Base-by-base conservation (phyloP, 306 rosid species). In the Cicer bijugum region DNA sequence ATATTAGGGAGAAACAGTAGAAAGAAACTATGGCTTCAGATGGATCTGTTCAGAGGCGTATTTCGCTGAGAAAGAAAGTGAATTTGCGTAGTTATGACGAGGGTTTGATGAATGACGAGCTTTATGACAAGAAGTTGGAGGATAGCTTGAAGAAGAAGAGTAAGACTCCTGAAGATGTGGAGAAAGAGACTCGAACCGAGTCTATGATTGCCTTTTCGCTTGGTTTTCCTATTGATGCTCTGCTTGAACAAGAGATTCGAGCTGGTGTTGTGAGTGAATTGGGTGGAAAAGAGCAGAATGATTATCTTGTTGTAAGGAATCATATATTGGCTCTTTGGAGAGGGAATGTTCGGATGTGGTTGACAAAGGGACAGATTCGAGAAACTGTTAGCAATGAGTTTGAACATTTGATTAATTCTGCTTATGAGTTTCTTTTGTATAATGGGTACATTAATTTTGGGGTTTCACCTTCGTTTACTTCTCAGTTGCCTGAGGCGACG, bases 201-300 rank as follows among this genome's bases (percentile, higher is more conserved):
- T 92, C 99, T 8, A 91, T 94, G 99, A 94, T 91, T 67, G 97
- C 97, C 0, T 42, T 91, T 2, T 94, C 92, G 4, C 86, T 94
- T 0, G 96, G 99, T 58, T 94, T 94, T 57, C 97, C 96, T 0
- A 91, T 94, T 12, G 96, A 94, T 70, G 92, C 85, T 5, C 75
- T 94, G 71, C 92, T 83, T 10, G 96, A 89, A 73, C 91, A 89
- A n/a, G 96, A 94, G 79, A 79, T 87, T 74, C 85, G 48, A 58
- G 92, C 96, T 33, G 88, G 95, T 75, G 98, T 94, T 68, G 96
- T 94, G 64, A 77, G 47, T 12, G 70, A 88, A 47, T 80, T 94
- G 81, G 95, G 97, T 38, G 99, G 97, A 70, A 86, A 86, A 81
- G 97, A 91, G 85, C 99, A 88, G 83, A 94, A 94, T 75, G 96